Percentiles rank a stretch among this genome's conserved stretches.
Conservation (phyloP, 441 rosid species). For the Erodium texanum region DNA sequence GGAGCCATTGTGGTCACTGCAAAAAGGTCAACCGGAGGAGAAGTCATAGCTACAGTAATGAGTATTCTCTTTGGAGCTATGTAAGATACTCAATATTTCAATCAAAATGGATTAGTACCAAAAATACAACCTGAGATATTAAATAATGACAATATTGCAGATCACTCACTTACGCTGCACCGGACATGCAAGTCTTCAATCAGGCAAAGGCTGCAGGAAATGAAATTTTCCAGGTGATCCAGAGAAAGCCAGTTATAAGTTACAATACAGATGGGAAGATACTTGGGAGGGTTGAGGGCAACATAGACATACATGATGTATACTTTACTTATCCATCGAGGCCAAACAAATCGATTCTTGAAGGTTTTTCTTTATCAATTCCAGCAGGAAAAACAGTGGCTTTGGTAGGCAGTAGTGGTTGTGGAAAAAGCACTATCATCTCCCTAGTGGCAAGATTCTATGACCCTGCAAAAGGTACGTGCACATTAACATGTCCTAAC, state of each 20-base stretch:
- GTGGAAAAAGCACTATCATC: constrained; percentile 57
- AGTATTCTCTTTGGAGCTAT: constrained; percentile 58
- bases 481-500: too few species aligned
- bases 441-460: constrained; percentile 56
- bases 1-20: constrained; percentile 43
- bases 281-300: constrained; percentile 30
- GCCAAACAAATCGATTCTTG: constrained; percentile 34
- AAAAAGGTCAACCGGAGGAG: constrained; percentile 41
- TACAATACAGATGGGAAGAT: constrained; percentile 22
- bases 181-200: constrained; percentile 61
- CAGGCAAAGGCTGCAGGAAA: constrained; percentile 61
- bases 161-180: constrained; percentile 57
- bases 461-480: constrained; percentile 44
- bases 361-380: constrained; percentile 47
- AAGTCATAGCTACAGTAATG: constrained; percentile 53
- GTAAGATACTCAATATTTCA: constrained; percentile 20
- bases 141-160: background rate
- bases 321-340: constrained; percentile 54
- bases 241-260: constrained; percentile 35
- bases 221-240: constrained; percentile 46
- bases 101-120: background rate
- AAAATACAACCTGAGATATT: background rate
- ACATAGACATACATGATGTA: constrained; percentile 35
- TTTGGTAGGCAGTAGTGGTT: constrained; percentile 59
- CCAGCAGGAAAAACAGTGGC: constrained; percentile 54